Conservation (phyloP, 2,329 filamentous ascomycete genomes). For the Ceratocystis variospora region DNA sequence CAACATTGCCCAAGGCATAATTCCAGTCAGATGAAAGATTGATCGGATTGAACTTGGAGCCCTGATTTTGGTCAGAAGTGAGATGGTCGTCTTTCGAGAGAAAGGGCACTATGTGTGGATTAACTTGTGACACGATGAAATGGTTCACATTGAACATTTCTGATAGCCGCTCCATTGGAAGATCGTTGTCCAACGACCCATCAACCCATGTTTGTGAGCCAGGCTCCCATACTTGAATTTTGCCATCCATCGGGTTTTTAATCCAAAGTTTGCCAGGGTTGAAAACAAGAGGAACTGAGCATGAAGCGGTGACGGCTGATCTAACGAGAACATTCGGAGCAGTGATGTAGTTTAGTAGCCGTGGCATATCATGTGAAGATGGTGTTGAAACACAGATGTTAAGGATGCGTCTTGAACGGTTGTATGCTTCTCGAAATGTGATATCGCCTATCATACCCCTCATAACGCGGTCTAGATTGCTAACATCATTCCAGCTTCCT, state of each 20-base stretch:
- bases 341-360: conserved; percentile 82
- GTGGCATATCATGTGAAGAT: conserved; percentile 72
- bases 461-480: conserved; percentile 71
- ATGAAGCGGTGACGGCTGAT: conserved; percentile 93
- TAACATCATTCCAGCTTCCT: conserved; percentile 73
- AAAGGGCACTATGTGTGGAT: conserved; percentile 85
- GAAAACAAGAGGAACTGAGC: conserved; percentile 80
- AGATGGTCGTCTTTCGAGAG: conserved; percentile 57
- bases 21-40: conserved; percentile 39
- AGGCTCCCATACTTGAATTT: conserved; percentile 71
- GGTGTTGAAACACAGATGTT: conserved; percentile 90
- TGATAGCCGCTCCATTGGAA: conserved; percentile 76
- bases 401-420: conserved; percentile 77
- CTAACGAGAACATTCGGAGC: conserved; percentile 90
- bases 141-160: conserved; percentile 99
- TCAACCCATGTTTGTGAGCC: conserved; percentile 81
- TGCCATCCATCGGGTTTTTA: conserved; percentile 70
- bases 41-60: neutral
- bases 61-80: conserved; percentile 23
- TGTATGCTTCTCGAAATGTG: conserved; percentile 92
- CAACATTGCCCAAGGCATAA: conserved; percentile 53
- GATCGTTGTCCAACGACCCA: conserved; percentile 84
- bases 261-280: conserved; percentile 63
- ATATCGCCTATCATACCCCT: conserved; percentile 67
- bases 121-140: conserved; percentile 94